A percentile compares a stretch with the other conserved stretches of the same genome.
These are phyloP conservation scores for Limonium bicolor DNA, from an alignment of 148 eudicot genomes.

Conservation along the genomic window DNA sequence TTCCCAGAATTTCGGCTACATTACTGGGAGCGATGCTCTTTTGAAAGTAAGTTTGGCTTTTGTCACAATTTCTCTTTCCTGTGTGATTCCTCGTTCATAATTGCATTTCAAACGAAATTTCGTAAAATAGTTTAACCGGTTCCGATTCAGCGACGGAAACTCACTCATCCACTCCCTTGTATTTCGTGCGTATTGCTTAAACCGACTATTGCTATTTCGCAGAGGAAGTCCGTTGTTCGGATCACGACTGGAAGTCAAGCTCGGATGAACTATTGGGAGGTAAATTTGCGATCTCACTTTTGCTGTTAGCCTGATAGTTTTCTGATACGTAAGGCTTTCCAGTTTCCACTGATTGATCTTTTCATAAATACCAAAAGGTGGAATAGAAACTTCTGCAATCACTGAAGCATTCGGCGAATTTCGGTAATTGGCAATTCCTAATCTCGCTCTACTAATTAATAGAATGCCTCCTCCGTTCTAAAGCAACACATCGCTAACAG, in stretches of 20 bases:
- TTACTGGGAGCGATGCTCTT: constrained; percentile 96
- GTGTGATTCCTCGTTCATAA: too few relatives aligned
- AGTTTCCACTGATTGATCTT: not conserved
- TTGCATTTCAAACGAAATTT: too few relatives aligned
- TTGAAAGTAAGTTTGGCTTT: constrained; percentile 39
- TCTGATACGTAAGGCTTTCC: not conserved
- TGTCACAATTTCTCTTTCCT: constrained; percentile 1
- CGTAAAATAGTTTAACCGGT: too few relatives aligned
- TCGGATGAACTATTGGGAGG: constrained; percentile 81
- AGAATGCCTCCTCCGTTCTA: too few relatives aligned
- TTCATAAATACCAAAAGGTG: constrained; percentile 36
- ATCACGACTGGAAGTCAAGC: constrained; percentile 93
- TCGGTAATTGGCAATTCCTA: constrained; percentile 26
- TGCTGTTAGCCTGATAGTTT: not conserved
- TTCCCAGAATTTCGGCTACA: constrained; percentile 76
- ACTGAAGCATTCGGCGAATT: constrained; percentile 98
- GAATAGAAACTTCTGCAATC: constrained; percentile 73
- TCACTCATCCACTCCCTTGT: too few relatives aligned
- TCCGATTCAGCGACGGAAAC: too few relatives aligned
- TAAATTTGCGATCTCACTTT: constrained; percentile 9
- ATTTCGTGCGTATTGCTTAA: too few relatives aligned
- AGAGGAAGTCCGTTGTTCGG: constrained; percentile 76
- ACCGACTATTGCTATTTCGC: too few relatives aligned
- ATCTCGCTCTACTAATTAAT: not conserved
- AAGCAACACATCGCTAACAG: too few relatives aligned